phyloP scores from a whole-genome alignment of 352 stramenopile genomes.

The Phytophthora hybrid region DNA sequence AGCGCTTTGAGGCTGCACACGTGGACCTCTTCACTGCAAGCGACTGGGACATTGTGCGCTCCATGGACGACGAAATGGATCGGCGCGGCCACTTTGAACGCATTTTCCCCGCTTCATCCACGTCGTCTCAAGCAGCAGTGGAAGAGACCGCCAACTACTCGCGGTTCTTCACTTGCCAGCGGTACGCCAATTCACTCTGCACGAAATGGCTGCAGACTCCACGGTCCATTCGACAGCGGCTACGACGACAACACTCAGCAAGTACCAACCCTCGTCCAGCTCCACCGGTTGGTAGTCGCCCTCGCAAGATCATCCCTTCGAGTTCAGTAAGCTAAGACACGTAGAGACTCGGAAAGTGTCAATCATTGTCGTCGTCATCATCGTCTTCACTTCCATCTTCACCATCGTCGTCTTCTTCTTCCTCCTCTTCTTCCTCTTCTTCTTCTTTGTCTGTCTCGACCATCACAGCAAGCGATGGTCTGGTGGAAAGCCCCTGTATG shows the following conservation, averaged over 20 bases:
- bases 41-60: slow-evolving; percentile 70
- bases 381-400: slow-evolving; percentile 12
- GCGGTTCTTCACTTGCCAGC: slow-evolving; percentile 65
- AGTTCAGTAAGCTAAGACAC: slow-evolving; percentile 7
- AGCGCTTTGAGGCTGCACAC: slow-evolving; percentile 54
- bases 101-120: slow-evolving; percentile 57
- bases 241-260: slow-evolving; percentile 32
- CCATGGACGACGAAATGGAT: slow-evolving; percentile 81
- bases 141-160: slow-evolving; percentile 43
- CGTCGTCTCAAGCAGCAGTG: slow-evolving; percentile 9
- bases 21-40: slow-evolving; percentile 57
- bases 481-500: slow-evolving; percentile 1
- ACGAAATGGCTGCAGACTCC: slow-evolving; percentile 68
- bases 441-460: slow-evolving; percentile 27
- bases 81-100: slow-evolving; percentile 76
- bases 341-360: background rate
- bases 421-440: slow-evolving; percentile 23
- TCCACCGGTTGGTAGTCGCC: background rate
- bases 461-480: slow-evolving; percentile 26
- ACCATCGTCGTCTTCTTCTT: slow-evolving; percentile 14
- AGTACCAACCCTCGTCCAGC: slow-evolving; percentile 1
- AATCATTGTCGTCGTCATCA: background rate
- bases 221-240: slow-evolving; percentile 17
- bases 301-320: slow-evolving; percentile 10
- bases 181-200: slow-evolving; percentile 71